Percentiles rank a stretch among this genome's conserved stretches.
These are phyloP conservation scores for Lachnellula cervina DNA, from an alignment of 2,329 filamentous ascomycete species.

Conservation along the genomic window DNA sequence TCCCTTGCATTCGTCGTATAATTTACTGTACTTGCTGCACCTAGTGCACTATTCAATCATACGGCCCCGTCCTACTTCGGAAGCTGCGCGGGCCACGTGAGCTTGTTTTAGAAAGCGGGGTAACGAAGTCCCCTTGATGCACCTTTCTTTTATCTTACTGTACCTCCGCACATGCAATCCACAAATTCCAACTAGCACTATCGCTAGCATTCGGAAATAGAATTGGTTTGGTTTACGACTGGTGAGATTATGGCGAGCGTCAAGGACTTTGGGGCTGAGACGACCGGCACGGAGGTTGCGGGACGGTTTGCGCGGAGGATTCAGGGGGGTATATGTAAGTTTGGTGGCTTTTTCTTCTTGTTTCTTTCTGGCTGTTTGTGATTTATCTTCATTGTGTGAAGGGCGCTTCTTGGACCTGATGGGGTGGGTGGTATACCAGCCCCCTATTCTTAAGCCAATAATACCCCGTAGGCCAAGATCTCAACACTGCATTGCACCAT, in stretches of 20 bases:
- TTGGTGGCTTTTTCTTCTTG: not conserved
- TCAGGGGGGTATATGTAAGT: constrained; percentile 29
- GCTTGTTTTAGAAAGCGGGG: not conserved
- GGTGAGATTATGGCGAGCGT: constrained; percentile 30
- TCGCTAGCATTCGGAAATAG: not conserved
- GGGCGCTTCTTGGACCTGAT: not conserved
- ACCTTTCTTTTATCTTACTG: too few species aligned
- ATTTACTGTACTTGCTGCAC: too few species aligned
- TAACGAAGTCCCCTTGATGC: not conserved
- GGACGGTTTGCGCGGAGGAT: constrained; percentile 27
- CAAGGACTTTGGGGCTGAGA: constrained; percentile 31
- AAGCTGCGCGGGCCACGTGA: not conserved
- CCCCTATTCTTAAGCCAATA: too few species aligned
- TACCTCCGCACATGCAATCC: too few species aligned
- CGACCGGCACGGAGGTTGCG: constrained; percentile 33
- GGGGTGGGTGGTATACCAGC: not conserved
- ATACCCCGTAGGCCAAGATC: not conserved
- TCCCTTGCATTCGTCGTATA: not conserved
- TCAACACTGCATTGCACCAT: too few species aligned
- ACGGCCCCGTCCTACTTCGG: not conserved
- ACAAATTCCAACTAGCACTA: not conserved
- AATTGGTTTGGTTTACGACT: not conserved
- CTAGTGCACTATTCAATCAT: not conserved
- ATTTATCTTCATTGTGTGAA: not conserved
- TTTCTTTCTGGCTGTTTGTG: not conserved